Evolutionary conservation across 2,329 filamentous ascomycete species (phyloP).

Genomic region (Venturia pyrina): DNA sequence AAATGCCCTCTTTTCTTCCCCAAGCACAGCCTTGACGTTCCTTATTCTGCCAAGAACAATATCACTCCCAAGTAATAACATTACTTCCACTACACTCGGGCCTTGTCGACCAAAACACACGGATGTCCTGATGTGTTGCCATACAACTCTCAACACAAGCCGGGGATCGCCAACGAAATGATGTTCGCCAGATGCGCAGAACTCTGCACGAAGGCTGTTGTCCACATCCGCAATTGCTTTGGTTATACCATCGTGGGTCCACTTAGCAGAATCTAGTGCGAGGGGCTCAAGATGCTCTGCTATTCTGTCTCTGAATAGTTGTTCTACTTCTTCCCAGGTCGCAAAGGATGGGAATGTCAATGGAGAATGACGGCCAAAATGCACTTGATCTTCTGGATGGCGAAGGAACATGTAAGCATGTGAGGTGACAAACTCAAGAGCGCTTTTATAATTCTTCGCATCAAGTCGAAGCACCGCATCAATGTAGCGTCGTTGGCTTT

Average conservation of each 20-base stretch:
- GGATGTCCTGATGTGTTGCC: background rate
- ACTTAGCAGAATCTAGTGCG: background rate
- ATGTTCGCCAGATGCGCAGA: background rate
- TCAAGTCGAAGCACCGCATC: slow-evolving; percentile 42
- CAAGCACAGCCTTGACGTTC: background rate
- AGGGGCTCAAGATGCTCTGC: background rate
- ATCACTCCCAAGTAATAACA: slow-evolving; percentile 12
- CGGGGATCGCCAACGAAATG: background rate
- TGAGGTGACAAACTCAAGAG: slow-evolving; percentile 44
- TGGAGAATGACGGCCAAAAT: too few species aligned
- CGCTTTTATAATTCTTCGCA: slow-evolving; percentile 47
- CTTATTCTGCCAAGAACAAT: slow-evolving; percentile 5
- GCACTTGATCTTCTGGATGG: background rate
- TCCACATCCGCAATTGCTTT: background rate
- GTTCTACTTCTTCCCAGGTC: background rate
- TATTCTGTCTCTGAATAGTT: background rate
- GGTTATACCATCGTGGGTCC: background rate
- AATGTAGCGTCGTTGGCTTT: slow-evolving; percentile 37
- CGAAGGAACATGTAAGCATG: slow-evolving; percentile 47
- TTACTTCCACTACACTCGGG: slow-evolving; percentile 10
- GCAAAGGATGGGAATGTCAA: background rate
- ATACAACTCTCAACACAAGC: background rate
- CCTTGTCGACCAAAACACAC: slow-evolving; percentile 6
- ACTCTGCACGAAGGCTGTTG: background rate
- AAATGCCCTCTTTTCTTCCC: background rate